Conservation (phyloP, 176 grass and related monocot species). For the Triticum turgidum region DNA sequence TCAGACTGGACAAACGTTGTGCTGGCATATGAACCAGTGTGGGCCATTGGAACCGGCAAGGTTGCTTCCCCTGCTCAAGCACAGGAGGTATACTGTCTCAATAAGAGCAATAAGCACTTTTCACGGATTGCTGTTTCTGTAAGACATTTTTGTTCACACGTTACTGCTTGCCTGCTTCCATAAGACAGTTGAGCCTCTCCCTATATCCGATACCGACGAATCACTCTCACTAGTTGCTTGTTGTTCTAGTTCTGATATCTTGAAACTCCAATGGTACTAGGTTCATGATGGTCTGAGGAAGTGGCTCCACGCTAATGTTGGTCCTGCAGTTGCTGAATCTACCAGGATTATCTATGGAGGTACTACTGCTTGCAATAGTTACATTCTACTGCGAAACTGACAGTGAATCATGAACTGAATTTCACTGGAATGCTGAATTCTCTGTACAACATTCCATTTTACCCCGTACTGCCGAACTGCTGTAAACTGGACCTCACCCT, state of each 20-base stretch:
- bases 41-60: conserved; percentile 93
- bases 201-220: not conserved
- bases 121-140: not conserved
- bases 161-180: not conserved
- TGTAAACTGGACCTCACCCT: not conserved
- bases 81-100: conserved; percentile 59
- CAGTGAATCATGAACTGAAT: not conserved
- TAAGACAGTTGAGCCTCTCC: not conserved
- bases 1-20: conserved; percentile 74
- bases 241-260: not conserved
- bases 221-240: not conserved
- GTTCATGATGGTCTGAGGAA: conserved; percentile 76
- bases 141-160: not conserved
- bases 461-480: not conserved
- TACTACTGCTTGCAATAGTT: conserved; percentile 24
- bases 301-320: conserved; percentile 65
- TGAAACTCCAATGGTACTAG: conserved; percentile 29
- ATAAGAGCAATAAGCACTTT: not conserved
- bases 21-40: conserved; percentile 90
- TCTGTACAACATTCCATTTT: not conserved
- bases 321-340: conserved; percentile 63
- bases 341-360: conserved; percentile 90
- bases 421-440: not conserved
- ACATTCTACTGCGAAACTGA: not conserved
- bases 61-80: conserved; percentile 83